Evolutionary conservation across 805 yeast genomes (phyloP), one percentile per base, ranked within the genome.

Genomic region (Starmera caribaea): DNA sequence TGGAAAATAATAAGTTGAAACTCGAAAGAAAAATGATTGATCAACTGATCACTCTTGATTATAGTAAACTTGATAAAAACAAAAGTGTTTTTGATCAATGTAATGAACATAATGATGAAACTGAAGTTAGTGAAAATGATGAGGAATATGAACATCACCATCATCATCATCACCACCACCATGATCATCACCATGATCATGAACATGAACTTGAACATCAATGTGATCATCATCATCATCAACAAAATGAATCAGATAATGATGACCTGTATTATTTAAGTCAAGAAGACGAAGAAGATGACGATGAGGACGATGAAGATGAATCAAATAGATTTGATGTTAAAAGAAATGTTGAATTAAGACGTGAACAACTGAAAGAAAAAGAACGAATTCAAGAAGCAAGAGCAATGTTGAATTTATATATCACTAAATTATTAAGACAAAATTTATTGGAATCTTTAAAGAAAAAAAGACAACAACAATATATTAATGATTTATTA

Each of bases 391-490:
- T 84, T 51, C 80, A 76, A 50, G 95, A 88, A 59, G 81, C 90
- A 11, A 81, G 89, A 31, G 76, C 82, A 21, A 72, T 86, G 68
- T 72, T 89, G 45, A 87, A 85, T 50, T 69, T 84, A 39, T 82
- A 87, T 41, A 84, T 89, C 1, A 81, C 92, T 5, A 76, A 85
- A 39, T 68, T 86, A 54, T 71, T 89, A 49, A 85, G 83, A 51
- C 79, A 76, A 47, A 72, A 87, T 35, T 73, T 89, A 28, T 67
- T 83, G 51, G 75, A 72, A 27, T 85, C 95, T 0, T 88, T 80
- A 54, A 82, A 83, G 45, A 89, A 81, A 50, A 81, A 77, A 46
- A 74, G 82, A 36, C 89, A 95, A 11, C 86, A 81, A 43, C 92
- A 83, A 49, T 69, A 80, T 42, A 71, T 81, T 10, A 63, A 69